These are phyloP conservation scores for Candida silvatica DNA, from an alignment of 805 yeast genomes.

Conservation along the genomic window DNA sequence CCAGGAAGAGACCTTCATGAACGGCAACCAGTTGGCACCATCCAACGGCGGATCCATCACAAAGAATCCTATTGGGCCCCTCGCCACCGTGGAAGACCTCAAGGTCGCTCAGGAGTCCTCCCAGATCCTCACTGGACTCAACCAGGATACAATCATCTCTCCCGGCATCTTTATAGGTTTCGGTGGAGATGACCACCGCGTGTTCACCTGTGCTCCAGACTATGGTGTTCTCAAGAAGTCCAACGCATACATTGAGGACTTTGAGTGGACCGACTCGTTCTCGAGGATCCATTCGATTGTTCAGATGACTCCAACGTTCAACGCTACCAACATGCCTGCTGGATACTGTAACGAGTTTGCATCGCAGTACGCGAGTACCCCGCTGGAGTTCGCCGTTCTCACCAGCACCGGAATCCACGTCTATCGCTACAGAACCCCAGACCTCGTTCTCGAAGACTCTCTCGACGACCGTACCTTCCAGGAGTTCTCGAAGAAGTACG, in stretches of 20 bases:
- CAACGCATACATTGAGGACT: slow-evolving; percentile 69
- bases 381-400: slow-evolving; percentile 70
- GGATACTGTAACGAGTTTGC: slow-evolving; percentile 86
- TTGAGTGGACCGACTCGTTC: slow-evolving; percentile 58
- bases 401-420: slow-evolving; percentile 73
- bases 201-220: slow-evolving; percentile 73
- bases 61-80: slow-evolving; percentile 20
- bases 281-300: slow-evolving; percentile 59
- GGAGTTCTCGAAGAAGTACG: slow-evolving; percentile 69
- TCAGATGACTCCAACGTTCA: slow-evolving; percentile 60
- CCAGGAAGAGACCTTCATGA: slow-evolving; percentile 19
- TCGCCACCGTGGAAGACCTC: slow-evolving; percentile 23
- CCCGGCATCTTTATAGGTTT: slow-evolving; percentile 85
- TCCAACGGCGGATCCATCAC: slow-evolving; percentile 11
- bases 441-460: slow-evolving; percentile 57
- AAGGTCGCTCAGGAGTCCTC: slow-evolving; percentile 50
- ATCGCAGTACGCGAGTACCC: slow-evolving; percentile 64
- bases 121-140: slow-evolving; percentile 46
- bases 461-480: slow-evolving; percentile 59
- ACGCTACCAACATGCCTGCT: slow-evolving; percentile 64
- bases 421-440: slow-evolving; percentile 74
- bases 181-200: slow-evolving; percentile 32
- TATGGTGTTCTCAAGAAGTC: slow-evolving; percentile 74
- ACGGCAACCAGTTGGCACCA: slow-evolving; percentile 4
- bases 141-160: slow-evolving; percentile 54